A percentile compares a stretch with the other conserved stretches of the same genome.
Conservation (phyloP, 2,329 filamentous ascomycete genomes). For the Sporothrix pallida region DNA sequence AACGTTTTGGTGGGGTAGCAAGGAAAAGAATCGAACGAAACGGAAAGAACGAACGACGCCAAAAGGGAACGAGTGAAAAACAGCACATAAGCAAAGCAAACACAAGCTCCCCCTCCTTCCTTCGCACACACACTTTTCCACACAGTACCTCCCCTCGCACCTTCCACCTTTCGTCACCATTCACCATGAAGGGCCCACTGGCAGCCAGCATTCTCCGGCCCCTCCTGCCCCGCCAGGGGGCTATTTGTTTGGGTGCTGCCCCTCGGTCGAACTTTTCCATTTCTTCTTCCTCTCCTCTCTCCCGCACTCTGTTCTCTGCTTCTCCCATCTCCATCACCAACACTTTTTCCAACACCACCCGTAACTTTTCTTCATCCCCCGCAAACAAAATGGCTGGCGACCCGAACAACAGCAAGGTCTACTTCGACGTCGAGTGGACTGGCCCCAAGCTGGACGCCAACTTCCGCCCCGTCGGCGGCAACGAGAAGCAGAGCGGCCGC, state of each 20-base stretch:
- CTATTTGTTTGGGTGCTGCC: slow-evolving; percentile 44
- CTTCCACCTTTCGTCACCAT: slow-evolving; percentile 5
- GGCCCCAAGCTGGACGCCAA: slow-evolving; percentile 71
- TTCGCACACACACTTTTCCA: background rate
- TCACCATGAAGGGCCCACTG: slow-evolving; percentile 39
- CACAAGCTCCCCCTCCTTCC: slow-evolving; percentile 11
- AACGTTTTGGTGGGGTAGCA: slow-evolving; percentile 31
- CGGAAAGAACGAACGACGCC: background rate
- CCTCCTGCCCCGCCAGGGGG: slow-evolving; percentile 48
- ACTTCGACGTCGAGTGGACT: slow-evolving; percentile 76
- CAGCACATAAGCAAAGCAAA: slow-evolving; percentile 37
- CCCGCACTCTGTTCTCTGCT: slow-evolving; percentile 39
- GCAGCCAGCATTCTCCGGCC: slow-evolving; percentile 46
- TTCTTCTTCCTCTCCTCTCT: slow-evolving; percentile 41
- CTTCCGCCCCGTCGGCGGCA: slow-evolving; percentile 57
- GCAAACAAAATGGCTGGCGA: slow-evolving; percentile 66
- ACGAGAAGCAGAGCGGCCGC: slow-evolving; percentile 71
- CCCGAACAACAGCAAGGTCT: slow-evolving; percentile 46
- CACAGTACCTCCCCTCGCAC: background rate
- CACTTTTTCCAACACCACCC: slow-evolving; percentile 45
- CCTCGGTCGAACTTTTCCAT: slow-evolving; percentile 46
- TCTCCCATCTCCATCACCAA: slow-evolving; percentile 39
- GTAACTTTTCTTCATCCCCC: slow-evolving; percentile 46
- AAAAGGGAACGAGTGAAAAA: background rate
- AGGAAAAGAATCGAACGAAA: slow-evolving; percentile 24